Conservation (phyloP, 2,329 filamentous ascomycete genomes). For the Alternaria viburni region DNA sequence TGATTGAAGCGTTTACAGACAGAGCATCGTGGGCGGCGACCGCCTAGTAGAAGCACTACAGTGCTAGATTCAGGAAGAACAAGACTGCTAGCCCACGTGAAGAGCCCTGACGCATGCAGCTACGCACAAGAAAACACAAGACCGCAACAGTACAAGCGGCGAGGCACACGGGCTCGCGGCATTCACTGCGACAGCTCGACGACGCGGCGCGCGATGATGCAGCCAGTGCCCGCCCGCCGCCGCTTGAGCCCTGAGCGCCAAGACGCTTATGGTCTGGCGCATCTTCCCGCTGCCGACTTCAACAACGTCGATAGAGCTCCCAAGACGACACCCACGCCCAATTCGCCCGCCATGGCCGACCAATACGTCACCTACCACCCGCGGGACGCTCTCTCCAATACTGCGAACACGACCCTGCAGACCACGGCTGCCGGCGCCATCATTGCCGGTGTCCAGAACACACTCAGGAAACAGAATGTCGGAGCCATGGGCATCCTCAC, state of each 20-base stretch:
- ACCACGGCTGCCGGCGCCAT: slow-evolving; percentile 73
- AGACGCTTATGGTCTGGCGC: slow-evolving; percentile 11
- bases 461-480: slow-evolving; percentile 80
- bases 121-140: not conserved
- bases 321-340: slow-evolving; percentile 31
- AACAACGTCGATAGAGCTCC: slow-evolving; percentile 2
- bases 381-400: slow-evolving; percentile 74
- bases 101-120: not conserved
- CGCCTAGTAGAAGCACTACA: slow-evolving; percentile 8
- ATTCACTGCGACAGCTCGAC: not conserved
- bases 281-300: slow-evolving; percentile 10
- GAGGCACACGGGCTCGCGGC: not conserved
- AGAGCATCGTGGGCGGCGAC: slow-evolving; percentile 27
- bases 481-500: slow-evolving; percentile 82
- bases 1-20: slow-evolving; percentile 18
- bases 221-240: slow-evolving; percentile 3
- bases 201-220: slow-evolving; percentile 17
- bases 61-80: not conserved
- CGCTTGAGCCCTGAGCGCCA: slow-evolving; percentile 2
- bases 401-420: slow-evolving; percentile 68
- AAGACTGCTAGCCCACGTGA: not conserved
- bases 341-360: slow-evolving; percentile 46
- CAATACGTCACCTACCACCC: slow-evolving; percentile 64
- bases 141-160: not conserved
- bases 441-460: slow-evolving; percentile 82